Evolutionary conservation across 192 early-diverging fungal genomes (phyloP), one percentile per base, ranked within the genome.

Genomic region (Coemansia sp.): DNA sequence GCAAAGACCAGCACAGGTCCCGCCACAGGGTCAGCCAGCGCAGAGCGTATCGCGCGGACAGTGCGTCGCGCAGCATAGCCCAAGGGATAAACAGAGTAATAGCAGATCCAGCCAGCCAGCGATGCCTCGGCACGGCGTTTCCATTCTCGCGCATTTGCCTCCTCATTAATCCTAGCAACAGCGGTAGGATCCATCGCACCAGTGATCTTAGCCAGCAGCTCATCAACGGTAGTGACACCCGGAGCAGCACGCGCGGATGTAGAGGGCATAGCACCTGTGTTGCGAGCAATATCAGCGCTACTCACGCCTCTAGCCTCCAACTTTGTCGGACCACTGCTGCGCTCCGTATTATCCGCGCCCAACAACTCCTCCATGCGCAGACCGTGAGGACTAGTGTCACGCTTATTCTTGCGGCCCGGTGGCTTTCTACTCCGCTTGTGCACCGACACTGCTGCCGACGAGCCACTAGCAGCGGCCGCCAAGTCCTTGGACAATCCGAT

Each of bases 341-440:
- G 57, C 57, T 60, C 57, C 7, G 5, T 36, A n/a, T 33, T 10
- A 36, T 60, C 57, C 5, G 31, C 72, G 43, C 72, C 72, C 34
- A 85, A 22, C 49, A 85, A 20, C 67, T 85, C 78, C 42, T 85
- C 79, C 79, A 85, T 74, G 15, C 83, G 78, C 75, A 85, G 51
- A 2, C 83, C 78, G 6, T 55, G 65, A 13, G 83, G 83, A 12
- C 83, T 85, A 15, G 62, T 61, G 10, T 77, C 78, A 8, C 75
- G 74, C 46, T 63, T 72, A 31, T 43, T 24, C 62, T 66, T 65
- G 22, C 74, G 41, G 11, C 46, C 51, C 7, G 20, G 44, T 16
- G 18, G 31, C 36, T 68, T 73, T n/a, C 75, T 55, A 6, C 63
- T 54, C 12, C 65, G 63, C 62, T 68, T 69, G 12, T 71, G 57